Base-by-base conservation (phyloP, 1,284 basidiomycete species). In the Sporisorium reilianum region DNA sequence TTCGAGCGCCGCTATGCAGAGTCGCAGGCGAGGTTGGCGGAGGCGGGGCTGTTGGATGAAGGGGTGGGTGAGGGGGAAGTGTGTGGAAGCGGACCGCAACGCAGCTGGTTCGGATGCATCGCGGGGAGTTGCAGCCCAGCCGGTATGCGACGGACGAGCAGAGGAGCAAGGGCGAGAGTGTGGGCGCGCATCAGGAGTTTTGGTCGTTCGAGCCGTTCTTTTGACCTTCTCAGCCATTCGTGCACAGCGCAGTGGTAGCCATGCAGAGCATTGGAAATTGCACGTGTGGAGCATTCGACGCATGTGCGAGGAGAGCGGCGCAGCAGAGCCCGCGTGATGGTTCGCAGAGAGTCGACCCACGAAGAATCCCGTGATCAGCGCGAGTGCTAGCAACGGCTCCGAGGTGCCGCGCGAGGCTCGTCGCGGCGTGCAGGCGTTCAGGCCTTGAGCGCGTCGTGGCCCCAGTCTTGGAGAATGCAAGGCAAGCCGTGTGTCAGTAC, bases 401-500 rank as follows among this genome's bases (percentile, higher is more conserved):
- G n/a, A n/a, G n/a, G n/a, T n/a, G n/a, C n/a, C n/a, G n/a, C n/a
- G n/a, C n/a, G n/a, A n/a, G n/a, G n/a, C n/a, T n/a, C n/a, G n/a
- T n/a, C n/a, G n/a, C n/a, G n/a, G n/a, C n/a, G n/a, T n/a, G n/a
- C n/a, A n/a, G n/a, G n/a, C n/a, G n/a, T 46, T 50, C 46, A 64
- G 52, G 66, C 55, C 59, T 68, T 67, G 50, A 77, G 65, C 25
- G 69, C 65, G 38, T 77, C 72, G 22, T 75, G 67, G 10, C 73
- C 75, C 75, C 75, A 78, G 40, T 74, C 70, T 67, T 25, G 18
- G 25, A 11, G 20, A 30, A 8, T 9, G 42, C n/a, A 38, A 36
- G 32, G 20, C 12, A 46, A 28, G 36, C 16, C 6, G 41, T 54
- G 52, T 16, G 25, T 2, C 12, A 16, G 10, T 20, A 20, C 12